Evolutionary conservation across 495 filamentous ascomycete genomes (phyloP), one percentile per base, ranked within the genome.

Genomic region (Talaromyces liani): DNA sequence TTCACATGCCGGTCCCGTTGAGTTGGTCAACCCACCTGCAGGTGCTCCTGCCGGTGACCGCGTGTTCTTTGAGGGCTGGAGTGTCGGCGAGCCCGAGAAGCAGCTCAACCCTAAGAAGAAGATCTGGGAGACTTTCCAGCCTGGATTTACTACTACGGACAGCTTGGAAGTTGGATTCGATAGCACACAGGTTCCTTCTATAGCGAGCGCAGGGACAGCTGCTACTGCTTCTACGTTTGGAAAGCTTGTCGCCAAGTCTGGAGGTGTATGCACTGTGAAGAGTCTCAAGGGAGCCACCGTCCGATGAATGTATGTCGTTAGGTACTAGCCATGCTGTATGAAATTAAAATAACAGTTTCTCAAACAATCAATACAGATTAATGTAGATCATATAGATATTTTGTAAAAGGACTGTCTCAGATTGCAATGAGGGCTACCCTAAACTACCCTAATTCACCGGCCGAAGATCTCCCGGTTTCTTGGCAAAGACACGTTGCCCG

Each of bases 91-190:
- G 83, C 94, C 95, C 9, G 92, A 98, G 80, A 87, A 87, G 65
- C 82, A 91, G 60, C 83, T 98, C 67, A 98, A 98, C 80, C 94
- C 95, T 49, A 98, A 98, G 88, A 97, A 97, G 85, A 97, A 97
- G 85, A 76, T 97, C 61, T 98, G 92, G 91, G 94, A 98, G 83
- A 91, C 82, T 10, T 88, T 95, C 78, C 93, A 97, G 79, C 91
- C 91, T 5, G 94, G 93, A 0, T 98, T 98, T 76, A 91, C 87
- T 22, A 98, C 93, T 14, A 96, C 88, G 16, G 84, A 85, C 4
- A 75, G 74, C 39, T 77, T 90, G 59, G 91, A 91, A 77, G 95
- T 96, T 33, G 91, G 82, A 20, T 92, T 92, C 70, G 88, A 91
- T 65, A 82, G 80, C 55, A 78, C 71, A 31, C 84, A 78, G 31